Conservation (phyloP, 495 filamentous ascomycete species). For the Lasiosphaeria ovina region DNA sequence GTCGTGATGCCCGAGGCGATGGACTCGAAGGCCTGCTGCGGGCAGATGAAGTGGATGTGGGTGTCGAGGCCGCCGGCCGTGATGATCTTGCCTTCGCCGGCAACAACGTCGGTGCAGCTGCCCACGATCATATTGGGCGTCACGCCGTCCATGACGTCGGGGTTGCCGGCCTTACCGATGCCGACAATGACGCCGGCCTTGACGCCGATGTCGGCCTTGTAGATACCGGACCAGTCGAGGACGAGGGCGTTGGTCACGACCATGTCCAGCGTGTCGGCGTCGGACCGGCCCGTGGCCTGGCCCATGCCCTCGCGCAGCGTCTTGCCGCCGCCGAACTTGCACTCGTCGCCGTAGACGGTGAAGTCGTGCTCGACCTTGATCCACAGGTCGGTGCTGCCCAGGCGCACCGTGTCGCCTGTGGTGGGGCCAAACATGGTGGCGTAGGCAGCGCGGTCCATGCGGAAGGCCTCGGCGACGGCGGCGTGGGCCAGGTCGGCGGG, state of each 20-base stretch:
- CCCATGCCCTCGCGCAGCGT: constrained; percentile 95
- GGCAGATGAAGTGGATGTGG: constrained; percentile 96
- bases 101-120: constrained; percentile 91
- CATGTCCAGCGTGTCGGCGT: constrained; percentile 74
- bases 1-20: constrained; percentile 88
- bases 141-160: constrained; percentile 93
- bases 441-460: constrained; percentile 77
- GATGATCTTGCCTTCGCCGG: constrained; percentile 88
- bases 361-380: constrained; percentile 86
- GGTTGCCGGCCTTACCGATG: constrained; percentile 95
- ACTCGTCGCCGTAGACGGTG: constrained; percentile 88
- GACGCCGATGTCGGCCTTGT: constrained; percentile 96
- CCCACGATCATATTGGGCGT: constrained; percentile 77
- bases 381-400: constrained; percentile 89
- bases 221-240: constrained; percentile 89
- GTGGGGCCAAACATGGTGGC: constrained; percentile 91
- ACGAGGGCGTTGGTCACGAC: constrained; percentile 92
- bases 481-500: background rate
- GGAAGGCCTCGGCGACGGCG: constrained; percentile 49
- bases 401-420: constrained; percentile 74
- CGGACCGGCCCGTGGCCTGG: constrained; percentile 73
- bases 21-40: constrained; percentile 87
- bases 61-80: constrained; percentile 91
- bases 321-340: constrained; percentile 94
- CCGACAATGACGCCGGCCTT: constrained; percentile 84